Percentiles rank a stretch among this genome's conserved stretches.
Evolutionary conservation across 495 filamentous ascomycete genomes (phyloP).

Genomic region (Penicillium canescens): DNA sequence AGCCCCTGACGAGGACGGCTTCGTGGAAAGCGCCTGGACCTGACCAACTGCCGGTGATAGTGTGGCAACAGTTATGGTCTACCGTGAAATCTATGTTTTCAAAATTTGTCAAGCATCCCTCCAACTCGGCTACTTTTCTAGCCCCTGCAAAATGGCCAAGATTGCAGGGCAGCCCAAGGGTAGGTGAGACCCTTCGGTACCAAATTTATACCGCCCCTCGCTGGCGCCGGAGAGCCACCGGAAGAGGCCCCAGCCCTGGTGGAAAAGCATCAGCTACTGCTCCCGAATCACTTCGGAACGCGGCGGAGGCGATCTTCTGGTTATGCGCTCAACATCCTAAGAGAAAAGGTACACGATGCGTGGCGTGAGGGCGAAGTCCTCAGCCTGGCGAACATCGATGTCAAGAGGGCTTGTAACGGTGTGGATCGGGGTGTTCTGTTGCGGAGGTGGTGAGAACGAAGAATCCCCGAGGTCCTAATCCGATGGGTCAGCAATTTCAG

Average conservation of each 20-base stretch:
- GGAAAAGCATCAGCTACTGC: not conserved
- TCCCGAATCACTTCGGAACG: not conserved
- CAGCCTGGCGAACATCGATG: constrained; percentile 29
- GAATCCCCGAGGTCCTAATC: too few relatives aligned
- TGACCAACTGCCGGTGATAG: not conserved
- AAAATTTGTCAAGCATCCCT: not conserved
- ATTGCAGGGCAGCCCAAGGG: too few relatives aligned
- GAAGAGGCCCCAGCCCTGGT: too few relatives aligned
- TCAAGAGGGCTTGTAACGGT: constrained; percentile 32
- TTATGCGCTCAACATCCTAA: not conserved
- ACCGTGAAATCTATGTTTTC: not conserved
- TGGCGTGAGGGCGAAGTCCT: constrained; percentile 11
- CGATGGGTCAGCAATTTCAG: not conserved
- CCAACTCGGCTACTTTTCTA: not conserved
- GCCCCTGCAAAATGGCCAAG: too few relatives aligned
- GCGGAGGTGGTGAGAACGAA: too few relatives aligned
- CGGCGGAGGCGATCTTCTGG: not conserved
- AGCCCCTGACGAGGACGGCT: not conserved
- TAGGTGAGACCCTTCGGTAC: too few relatives aligned
- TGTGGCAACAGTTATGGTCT: not conserved
- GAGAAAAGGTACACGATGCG: constrained; percentile 11
- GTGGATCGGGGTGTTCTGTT: constrained; percentile 3
- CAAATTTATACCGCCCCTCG: too few relatives aligned
- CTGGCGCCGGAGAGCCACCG: too few relatives aligned
- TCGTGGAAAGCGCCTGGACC: not conserved